Base-by-base conservation (phyloP, 495 filamentous ascomycete genomes). In the Pseudomonodictys pantanalensis region DNA sequence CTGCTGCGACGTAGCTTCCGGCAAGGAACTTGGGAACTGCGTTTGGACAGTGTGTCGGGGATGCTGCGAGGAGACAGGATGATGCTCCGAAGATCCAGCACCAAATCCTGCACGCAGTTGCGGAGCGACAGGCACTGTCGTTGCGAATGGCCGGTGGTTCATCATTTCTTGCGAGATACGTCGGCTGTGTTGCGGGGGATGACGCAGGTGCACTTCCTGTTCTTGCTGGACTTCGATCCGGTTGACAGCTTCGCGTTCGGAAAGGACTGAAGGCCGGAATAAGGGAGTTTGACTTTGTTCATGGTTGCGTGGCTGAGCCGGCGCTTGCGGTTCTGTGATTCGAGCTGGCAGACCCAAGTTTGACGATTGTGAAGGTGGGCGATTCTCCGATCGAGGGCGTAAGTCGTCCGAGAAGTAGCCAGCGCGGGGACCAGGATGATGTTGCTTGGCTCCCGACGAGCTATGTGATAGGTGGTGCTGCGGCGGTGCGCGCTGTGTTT, bases 381-480 rank as follows among this genome's bases (percentile, higher is more conserved):
- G 51, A 54, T 50, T 51, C 18, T 66, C 57, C n/a, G 33, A 6
- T 10, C 52, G 63, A 46, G 51, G 26, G 0, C 48, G 45, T 10
- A 28, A 24, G 25, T 54, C 48, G 33, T 58, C 41, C 23, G 54
- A 58, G 44, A 64, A 64, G 46, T 32, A 64, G 7, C 61, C 61
- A 49, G 56, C 39, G n/a, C 43, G 65, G 45, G 60, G 60, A 17
- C 45, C 52, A 30, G 35, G 38, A 47, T 54, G 63, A 42, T 57
- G 35, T 12, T 22, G 18, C 35, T 58, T 57, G 24, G 50, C 50
- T 24, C 42, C 48, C 3, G 59, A 28, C 6, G 22, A 35, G 9
- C 30, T 9, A 2, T 41, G 51, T 23, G 38, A 49, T 17, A 47
- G 61, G 15, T 48, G 52, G 46, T 57, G 61, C 10, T 54, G 55